Evolutionary conservation across 495 filamentous ascomycete genomes (phyloP).

Genomic region (Aspergillus bertholletiae): DNA sequence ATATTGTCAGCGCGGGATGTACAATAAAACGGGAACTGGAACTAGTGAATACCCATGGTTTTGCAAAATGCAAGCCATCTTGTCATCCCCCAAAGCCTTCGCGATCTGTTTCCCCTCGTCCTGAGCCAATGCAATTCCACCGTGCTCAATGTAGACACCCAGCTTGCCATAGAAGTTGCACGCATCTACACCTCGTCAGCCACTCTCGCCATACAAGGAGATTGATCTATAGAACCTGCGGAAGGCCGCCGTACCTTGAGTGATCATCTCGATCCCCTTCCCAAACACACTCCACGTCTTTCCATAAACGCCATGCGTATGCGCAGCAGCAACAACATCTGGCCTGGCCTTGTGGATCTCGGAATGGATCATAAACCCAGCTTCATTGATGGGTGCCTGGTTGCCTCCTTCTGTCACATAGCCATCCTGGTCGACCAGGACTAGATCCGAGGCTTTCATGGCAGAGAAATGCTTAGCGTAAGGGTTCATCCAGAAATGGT

Average conservation of each 20-base stretch:
- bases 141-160: constrained; percentile 50
- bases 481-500: constrained; percentile 68
- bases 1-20: background rate
- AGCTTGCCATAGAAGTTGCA: constrained; percentile 54
- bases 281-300: constrained; percentile 48
- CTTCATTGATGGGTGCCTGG: constrained; percentile 54
- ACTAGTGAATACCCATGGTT: constrained; percentile 53
- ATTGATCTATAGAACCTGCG: background rate
- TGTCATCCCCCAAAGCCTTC: constrained; percentile 55
- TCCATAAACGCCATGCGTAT: constrained; percentile 46
- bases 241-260: constrained; percentile 31
- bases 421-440: constrained; percentile 47
- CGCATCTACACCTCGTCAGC: constrained; percentile 40
- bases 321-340: constrained; percentile 49
- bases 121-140: constrained; percentile 54
- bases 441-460: constrained; percentile 48
- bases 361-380: constrained; percentile 65
- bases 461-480: constrained; percentile 56
- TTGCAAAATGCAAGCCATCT: constrained; percentile 61
- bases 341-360: constrained; percentile 49
- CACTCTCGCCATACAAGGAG: background rate
- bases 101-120: constrained; percentile 62
- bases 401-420: constrained; percentile 52
- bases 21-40: background rate
- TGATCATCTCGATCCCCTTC: constrained; percentile 46